These are phyloP conservation scores for Flaveria brownii DNA, from an alignment of 129 eudicot species.

Conservation along the genomic window DNA sequence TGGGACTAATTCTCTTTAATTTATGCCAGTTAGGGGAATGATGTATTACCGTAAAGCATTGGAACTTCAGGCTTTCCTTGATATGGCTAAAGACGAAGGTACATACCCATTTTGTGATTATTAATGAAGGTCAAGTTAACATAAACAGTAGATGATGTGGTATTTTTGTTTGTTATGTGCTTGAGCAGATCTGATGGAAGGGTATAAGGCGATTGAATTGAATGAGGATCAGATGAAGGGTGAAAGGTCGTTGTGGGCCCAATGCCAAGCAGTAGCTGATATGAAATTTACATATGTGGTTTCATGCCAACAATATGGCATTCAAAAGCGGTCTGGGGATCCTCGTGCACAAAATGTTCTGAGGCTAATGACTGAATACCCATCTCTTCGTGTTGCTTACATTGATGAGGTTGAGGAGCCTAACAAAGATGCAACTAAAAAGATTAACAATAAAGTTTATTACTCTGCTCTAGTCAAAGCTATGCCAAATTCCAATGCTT, in stretches of 20 bases:
- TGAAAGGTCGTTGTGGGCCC: slow-evolving; percentile 77
- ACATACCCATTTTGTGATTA: slow-evolving; percentile 17
- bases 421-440: slow-evolving; percentile 68
- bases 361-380: slow-evolving; percentile 82
- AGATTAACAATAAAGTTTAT: slow-evolving; percentile 66
- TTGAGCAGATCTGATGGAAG: slow-evolving; percentile 75
- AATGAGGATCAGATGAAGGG: slow-evolving; percentile 83
- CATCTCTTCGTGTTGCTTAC: slow-evolving; percentile 92
- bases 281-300: slow-evolving; percentile 92
- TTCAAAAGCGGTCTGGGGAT: slow-evolving; percentile 76
- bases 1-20: slow-evolving; percentile 25
- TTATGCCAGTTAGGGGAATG: slow-evolving; percentile 79
- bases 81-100: slow-evolving; percentile 96
- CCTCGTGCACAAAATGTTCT: slow-evolving; percentile 80
- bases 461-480: slow-evolving; percentile 91
- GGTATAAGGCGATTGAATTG: slow-evolving; percentile 81
- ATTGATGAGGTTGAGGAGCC: slow-evolving; percentile 94
- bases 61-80: slow-evolving; percentile 96
- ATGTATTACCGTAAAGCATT: slow-evolving; percentile 95
- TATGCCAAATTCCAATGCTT: slow-evolving; percentile 73
- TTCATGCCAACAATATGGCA: slow-evolving; percentile 83
- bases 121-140: slow-evolving; percentile 6
- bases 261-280: slow-evolving; percentile 97
- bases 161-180: slow-evolving; percentile 5
- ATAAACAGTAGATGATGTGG: slow-evolving; percentile 14